A percentile compares a stretch with the other conserved stretches of the same genome.
Conservation (phyloP, 192 early-diverging fungal species). For the Coemansia sp. region DNA sequence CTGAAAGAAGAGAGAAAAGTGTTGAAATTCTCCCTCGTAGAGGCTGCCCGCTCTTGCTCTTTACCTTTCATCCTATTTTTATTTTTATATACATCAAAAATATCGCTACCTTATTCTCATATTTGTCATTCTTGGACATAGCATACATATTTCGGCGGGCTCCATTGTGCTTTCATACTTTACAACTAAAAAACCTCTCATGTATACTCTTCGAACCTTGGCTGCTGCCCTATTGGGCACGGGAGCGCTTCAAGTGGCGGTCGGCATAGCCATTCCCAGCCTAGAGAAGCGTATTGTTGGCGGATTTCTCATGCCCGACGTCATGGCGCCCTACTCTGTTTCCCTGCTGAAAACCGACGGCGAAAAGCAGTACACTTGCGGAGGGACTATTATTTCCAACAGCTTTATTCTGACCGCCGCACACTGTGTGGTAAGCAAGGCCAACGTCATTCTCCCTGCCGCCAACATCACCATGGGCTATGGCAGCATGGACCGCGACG, state of each 20-base stretch:
- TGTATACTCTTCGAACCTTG: neutral
- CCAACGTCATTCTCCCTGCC: neutral
- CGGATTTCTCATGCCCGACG: slow-evolving; percentile 30
- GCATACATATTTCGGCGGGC: no score
- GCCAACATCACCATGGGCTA: slow-evolving; percentile 30
- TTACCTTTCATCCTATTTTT: no score
- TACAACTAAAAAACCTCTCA: neutral
- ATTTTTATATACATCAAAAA: no score
- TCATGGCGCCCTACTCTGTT: slow-evolving; percentile 21
- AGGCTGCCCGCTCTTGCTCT: no score
- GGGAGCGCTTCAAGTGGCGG: neutral
- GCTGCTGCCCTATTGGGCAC: slow-evolving; percentile 2
- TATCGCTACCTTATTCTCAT: no score
- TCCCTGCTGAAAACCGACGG: neutral
- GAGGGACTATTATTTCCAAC: slow-evolving; percentile 36
- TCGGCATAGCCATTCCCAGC: slow-evolving; percentile 7
- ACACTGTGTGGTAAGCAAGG: slow-evolving; percentile 33
- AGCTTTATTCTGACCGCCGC: slow-evolving; percentile 39
- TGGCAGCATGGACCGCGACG: slow-evolving; percentile 16
- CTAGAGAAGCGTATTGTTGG: slow-evolving; percentile 29
- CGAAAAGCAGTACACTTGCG: slow-evolving; percentile 19
- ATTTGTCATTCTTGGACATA: no score
- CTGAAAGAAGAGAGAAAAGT: no score
- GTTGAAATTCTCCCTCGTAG: neutral
- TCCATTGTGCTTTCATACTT: no score